Evolutionary conservation across 2,329 filamentous ascomycete genomes (phyloP).

Genomic region (Hyphodiscus sp.): DNA sequence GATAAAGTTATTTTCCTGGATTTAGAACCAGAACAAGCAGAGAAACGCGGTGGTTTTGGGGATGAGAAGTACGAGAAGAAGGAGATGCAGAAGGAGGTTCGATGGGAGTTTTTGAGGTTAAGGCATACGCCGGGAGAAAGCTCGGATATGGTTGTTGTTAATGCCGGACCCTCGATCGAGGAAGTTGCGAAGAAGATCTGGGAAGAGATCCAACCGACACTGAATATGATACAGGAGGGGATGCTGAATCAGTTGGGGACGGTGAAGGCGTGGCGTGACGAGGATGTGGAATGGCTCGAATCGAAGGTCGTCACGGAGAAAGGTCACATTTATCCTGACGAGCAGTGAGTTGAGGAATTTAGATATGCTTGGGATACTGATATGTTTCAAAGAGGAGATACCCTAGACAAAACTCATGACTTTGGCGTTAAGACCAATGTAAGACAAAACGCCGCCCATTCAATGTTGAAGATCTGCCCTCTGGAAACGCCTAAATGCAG

Average conservation of each 20-base stretch:
- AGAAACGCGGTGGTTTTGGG: slow-evolving; percentile 77
- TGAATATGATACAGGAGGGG: slow-evolving; percentile 43
- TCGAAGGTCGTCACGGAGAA: not conserved
- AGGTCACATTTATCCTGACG: not conserved
- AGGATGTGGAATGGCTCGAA: not conserved
- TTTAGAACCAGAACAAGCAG: slow-evolving; percentile 66
- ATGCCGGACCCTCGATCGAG: slow-evolving; percentile 48
- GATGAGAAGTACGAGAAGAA: slow-evolving; percentile 81
- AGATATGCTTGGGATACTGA: not conserved
- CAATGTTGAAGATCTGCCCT: slow-evolving; percentile 30
- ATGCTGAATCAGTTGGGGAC: slow-evolving; percentile 35
- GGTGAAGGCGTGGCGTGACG: slow-evolving; percentile 13
- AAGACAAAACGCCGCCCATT: slow-evolving; percentile 20
- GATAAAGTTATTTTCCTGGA: slow-evolving; percentile 86
- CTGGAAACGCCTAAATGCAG: slow-evolving; percentile 19
- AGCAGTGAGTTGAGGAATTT: not conserved
- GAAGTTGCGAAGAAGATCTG: slow-evolving; percentile 48
- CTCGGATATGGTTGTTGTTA: slow-evolving; percentile 47
- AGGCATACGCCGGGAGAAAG: slow-evolving; percentile 36
- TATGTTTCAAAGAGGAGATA: slow-evolving; percentile 1
- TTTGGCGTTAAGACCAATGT: slow-evolving; percentile 31
- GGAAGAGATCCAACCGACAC: slow-evolving; percentile 23
- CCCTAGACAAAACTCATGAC: slow-evolving; percentile 2
- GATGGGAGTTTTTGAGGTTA: slow-evolving; percentile 62
- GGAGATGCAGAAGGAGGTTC: slow-evolving; percentile 74